Evolutionary conservation across 225 moss, liverwort and hornwort genomes (phyloP).

Genomic region (Sphagnum contortum): DNA sequence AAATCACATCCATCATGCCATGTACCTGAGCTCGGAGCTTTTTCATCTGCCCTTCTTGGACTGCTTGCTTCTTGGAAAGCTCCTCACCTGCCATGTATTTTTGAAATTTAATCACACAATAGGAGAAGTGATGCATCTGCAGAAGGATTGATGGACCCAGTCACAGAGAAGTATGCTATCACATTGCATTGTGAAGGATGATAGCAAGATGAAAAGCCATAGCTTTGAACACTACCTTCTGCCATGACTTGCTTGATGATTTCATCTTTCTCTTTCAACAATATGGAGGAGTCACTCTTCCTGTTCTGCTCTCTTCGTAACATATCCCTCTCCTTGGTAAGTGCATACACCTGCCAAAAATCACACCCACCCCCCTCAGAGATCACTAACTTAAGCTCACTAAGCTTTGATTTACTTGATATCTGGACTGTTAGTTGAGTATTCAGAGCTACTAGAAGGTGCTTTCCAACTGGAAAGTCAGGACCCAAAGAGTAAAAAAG

Average conservation of each 20-base stretch:
- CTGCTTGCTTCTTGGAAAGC: conserved; percentile 94
- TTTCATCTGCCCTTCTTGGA: conserved; percentile 81
- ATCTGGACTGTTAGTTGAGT: too few relatives aligned
- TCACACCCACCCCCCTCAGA: background rate
- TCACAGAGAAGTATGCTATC: too few relatives aligned
- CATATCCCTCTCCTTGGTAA: conserved; percentile 97
- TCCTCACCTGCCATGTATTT: conserved; percentile 55
- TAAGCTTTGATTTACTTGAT: too few relatives aligned
- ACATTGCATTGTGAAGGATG: too few relatives aligned
- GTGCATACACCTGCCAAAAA: conserved; percentile 69
- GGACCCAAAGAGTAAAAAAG: too few relatives aligned
- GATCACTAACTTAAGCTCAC: background rate
- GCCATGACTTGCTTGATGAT: conserved; percentile 99
- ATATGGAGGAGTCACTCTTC: conserved; percentile 87
- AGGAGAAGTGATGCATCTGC: too few relatives aligned
- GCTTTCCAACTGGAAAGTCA: background rate
- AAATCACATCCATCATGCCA: too few relatives aligned
- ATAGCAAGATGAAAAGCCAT: too few relatives aligned
- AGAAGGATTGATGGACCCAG: too few relatives aligned
- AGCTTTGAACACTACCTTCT: conserved; percentile 46
- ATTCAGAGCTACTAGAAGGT: too few relatives aligned
- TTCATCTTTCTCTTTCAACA: conserved; percentile 98
- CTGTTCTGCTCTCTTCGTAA: conserved; percentile 91
- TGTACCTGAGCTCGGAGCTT: conserved; percentile 80
- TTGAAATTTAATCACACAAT: too few relatives aligned